Conservation (phyloP, 371 early-diverging fungal genomes). For the Apophysomyces elegans region DNA sequence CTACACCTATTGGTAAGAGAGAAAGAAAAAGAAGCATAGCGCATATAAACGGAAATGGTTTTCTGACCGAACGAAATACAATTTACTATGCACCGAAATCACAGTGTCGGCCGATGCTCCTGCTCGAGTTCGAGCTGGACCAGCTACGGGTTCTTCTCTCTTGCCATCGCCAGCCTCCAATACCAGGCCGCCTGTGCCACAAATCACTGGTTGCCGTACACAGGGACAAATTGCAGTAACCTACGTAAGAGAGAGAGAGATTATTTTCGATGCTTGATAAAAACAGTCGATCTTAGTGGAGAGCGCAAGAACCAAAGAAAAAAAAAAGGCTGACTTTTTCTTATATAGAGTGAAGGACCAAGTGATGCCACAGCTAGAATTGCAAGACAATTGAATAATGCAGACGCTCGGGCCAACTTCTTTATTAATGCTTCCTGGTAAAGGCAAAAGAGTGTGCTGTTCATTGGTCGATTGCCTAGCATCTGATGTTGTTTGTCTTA, state of each 20-base stretch:
- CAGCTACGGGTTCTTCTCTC: background rate
- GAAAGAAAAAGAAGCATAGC: background rate
- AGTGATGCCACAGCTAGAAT: conserved; percentile 57
- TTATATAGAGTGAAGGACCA: conserved; percentile 53
- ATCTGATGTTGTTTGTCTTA: background rate
- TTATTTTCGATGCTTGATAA: background rate
- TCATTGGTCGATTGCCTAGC: background rate
- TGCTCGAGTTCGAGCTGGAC: conserved; percentile 4
- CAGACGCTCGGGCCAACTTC: conserved; percentile 55
- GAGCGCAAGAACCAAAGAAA: too few species aligned
- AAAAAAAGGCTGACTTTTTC: background rate
- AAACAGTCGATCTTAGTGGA: background rate
- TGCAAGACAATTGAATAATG: conserved; percentile 50
- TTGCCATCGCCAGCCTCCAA: background rate
- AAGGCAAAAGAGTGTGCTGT: background rate
- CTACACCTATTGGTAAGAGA: background rate
- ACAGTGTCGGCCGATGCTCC: background rate
- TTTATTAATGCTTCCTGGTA: conserved; percentile 58
- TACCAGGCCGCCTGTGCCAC: conserved; percentile 24
- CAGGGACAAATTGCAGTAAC: conserved; percentile 61
- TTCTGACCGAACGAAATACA: background rate
- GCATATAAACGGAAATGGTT: background rate
- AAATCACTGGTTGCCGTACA: conserved; percentile 43
- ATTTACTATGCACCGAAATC: too few species aligned
- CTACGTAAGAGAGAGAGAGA: conserved; percentile 48